Evolutionary conservation across 805 yeast genomes (phyloP).

Genomic region (Candida parachauliodes): DNA sequence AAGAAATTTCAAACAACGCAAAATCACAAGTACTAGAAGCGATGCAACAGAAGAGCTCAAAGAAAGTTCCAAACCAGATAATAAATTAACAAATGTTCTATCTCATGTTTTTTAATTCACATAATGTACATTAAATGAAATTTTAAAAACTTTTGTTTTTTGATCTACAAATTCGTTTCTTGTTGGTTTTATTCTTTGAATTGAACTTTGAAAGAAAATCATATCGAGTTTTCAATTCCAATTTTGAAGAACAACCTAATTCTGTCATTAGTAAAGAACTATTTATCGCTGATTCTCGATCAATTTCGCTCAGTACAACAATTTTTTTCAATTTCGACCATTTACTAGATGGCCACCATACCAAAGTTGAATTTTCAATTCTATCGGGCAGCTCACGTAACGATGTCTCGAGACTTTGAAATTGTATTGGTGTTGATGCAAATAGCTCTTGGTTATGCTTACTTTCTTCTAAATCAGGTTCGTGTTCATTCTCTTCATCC

Average conservation of each 20-base stretch:
- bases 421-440: neutral
- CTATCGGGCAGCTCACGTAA: neutral
- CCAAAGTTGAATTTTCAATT: neutral
- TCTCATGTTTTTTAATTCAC: conserved; percentile 44
- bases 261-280: conserved; percentile 23
- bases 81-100: conserved; percentile 46
- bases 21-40: conserved; percentile 63
- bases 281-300: conserved; percentile 23
- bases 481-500: neutral
- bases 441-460: neutral
- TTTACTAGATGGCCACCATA: conserved; percentile 25
- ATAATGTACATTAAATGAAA: too few species aligned
- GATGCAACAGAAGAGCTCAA: conserved; percentile 51
- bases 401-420: neutral
- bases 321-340: conserved; percentile 32
- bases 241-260: conserved; percentile 23
- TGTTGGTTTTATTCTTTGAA: neutral
- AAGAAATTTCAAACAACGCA: conserved; percentile 68
- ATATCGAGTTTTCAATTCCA: conserved; percentile 30
- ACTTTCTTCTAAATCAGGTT: neutral
- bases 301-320: conserved; percentile 23
- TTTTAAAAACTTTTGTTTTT: too few species aligned
- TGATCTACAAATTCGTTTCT: neutral
- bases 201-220: conserved; percentile 20
- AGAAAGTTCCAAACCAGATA: conserved; percentile 33